phyloP scores from a whole-genome alignment of 2,329 filamentous ascomycete genomes.

The Xylaria polymorpha region DNA sequence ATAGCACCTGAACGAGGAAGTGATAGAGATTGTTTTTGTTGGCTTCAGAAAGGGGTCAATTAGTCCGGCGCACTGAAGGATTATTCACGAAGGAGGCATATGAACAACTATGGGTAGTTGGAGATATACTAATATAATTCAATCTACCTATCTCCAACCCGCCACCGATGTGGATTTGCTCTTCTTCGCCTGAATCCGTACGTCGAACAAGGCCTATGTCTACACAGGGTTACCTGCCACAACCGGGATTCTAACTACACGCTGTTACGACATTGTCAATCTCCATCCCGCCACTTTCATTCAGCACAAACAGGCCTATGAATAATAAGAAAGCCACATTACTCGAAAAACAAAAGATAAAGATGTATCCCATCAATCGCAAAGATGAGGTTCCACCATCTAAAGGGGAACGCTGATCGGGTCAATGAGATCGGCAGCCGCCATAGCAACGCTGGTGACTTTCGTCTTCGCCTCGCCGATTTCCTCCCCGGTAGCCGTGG shows the following conservation, averaged over 20 bases:
- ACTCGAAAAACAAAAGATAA: not conserved
- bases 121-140: not conserved
- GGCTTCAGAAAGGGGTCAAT: no score
- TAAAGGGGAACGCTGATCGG: constrained; percentile 29
- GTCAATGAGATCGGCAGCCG: constrained; percentile 29
- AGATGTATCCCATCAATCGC: constrained; percentile 15
- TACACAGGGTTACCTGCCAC: not conserved
- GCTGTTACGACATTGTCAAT: not conserved
- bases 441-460: constrained; percentile 39
- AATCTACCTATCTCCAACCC: not conserved
- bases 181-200: not conserved
- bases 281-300: not conserved
- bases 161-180: not conserved
- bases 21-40: no score
- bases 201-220: not conserved
- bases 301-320: not conserved
- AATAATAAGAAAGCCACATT: not conserved
- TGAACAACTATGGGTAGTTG: not conserved
- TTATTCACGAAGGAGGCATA: not conserved
- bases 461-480: constrained; percentile 41
- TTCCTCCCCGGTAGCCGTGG: constrained; percentile 23
- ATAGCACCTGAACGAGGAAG: no score
- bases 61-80: no score
- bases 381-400: constrained; percentile 23
- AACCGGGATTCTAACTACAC: not conserved